Evolutionary conservation across 2,329 filamentous ascomycete genomes (phyloP), one percentile per base, ranked within the genome.

Genomic region (Ophiostoma montium): DNA sequence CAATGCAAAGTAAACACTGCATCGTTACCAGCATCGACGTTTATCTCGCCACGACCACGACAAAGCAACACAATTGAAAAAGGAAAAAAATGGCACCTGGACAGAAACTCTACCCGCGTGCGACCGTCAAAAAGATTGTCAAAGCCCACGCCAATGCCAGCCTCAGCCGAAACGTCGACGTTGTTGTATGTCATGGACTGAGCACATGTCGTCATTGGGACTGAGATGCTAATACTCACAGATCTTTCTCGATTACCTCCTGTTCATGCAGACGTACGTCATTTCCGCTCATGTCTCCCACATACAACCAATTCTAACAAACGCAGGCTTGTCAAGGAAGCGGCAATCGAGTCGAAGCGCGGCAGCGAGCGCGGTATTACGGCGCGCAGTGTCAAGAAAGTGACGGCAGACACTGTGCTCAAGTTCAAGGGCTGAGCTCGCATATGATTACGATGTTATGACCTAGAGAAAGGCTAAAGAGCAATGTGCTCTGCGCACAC

Each of bases 131-230:
- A 65, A 89, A 88, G 65, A 90, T 94, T 52, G 74, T 94, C 59
- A 95, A 94, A 67, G 87, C 86, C 16, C 87, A 94, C 64, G 84
- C 86, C 9, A 83, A 85, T 54, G 80, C 82, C 61, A 83, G 76
- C 55, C 65, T 94, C 54, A 86, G 82, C 69, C 92, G 87, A 65
- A 89, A 92, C 64, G 84, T 81, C 30, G 89, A 95, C 65, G 80
- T 94, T 51, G 71, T 90, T 67, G 86, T 94, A 66, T 52, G 75
- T 58, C 23, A 42, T 13, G n/a, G 5, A 2, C 15, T 10, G 2
- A 6, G 13, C 5, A 15, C 13, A 33, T 33, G 3, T 12, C 12
- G 3, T 12, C 6, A 10, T 6, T 31, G 12, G 6, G 15, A 30
- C 39, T 30, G n/a, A 8, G 15, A 35, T 7, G 11, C 5, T 23